Evolutionary conservation across 148 eudicot species (phyloP), one percentile per base, ranked within the genome.

Genomic region (Silene conica): DNA sequence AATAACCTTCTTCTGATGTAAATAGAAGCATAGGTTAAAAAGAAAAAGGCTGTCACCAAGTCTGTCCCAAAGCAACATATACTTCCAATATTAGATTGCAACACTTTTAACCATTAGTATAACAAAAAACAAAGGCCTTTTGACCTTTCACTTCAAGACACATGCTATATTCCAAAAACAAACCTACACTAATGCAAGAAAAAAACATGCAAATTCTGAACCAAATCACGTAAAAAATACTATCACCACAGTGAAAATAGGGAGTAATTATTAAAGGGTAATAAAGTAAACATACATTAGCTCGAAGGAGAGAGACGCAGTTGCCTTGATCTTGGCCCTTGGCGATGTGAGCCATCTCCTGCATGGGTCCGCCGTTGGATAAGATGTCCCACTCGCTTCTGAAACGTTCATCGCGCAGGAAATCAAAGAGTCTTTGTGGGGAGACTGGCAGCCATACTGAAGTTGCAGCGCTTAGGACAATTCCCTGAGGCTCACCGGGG

Each of bases 351-450:
- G 95, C 93, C 97, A 94, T 91, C 74, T 94, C 98, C 59, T 91
- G 98, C 98, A 94, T 94, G 1, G 98, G 98, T 0, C 97, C 97
- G 22, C 98, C 98, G 41, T 91, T 91, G 57, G 98, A 94, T 63
- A 94, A 73, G 3, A 94, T 94, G 78, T 94, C 93, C 98, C 98
- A 94, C 61, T 89, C 96, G 69, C 93, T 88, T 70, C 98, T 78
- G 9, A 89, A 79, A 59, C 93, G 82, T 54, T 94, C 98, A 67
- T 94, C 93, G 3, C 97, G 93, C 8, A 94, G 84, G 73, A 94
- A 94, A 79, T 89, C 89, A 31, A 94, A 94, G 19, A 94, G 85
- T 28, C 97, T 79, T 50, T 89, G 91, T 2, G 96, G 89, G 26
- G 97, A 86, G 8, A 91, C 90, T 0, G 98, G 98, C 3, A 94